These are phyloP conservation scores for Pythium volutum DNA, from an alignment of 352 stramenopile genomes.

Conservation along the genomic window DNA sequence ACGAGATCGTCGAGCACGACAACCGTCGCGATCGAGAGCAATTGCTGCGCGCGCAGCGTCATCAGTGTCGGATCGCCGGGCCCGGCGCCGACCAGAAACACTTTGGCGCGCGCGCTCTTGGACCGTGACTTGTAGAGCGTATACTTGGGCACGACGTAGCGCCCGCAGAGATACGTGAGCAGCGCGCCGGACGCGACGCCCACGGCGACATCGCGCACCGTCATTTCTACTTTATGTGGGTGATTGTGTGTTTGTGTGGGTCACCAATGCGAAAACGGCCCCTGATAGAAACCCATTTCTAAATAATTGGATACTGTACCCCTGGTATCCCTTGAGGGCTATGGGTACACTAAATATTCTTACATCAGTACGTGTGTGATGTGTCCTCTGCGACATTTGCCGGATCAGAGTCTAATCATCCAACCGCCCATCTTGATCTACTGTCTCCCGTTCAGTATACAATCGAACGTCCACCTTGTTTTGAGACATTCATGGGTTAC, in stretches of 20 bases:
- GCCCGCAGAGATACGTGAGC: slow-evolving; percentile 32
- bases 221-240: too few relatives aligned
- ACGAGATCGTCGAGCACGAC: slow-evolving; percentile 69
- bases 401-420: background rate
- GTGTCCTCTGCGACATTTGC: background rate
- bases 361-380: background rate
- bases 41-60: slow-evolving; percentile 44
- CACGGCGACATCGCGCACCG: slow-evolving; percentile 39
- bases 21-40: slow-evolving; percentile 49
- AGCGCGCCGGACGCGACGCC: slow-evolving; percentile 43
- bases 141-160: slow-evolving; percentile 32
- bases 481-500: slow-evolving; percentile 3
- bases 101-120: slow-evolving; percentile 31
- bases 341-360: background rate
- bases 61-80: slow-evolving; percentile 56
- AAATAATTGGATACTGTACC: background rate
- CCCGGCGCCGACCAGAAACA: slow-evolving; percentile 63
- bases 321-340: background rate
- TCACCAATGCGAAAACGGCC: background rate
- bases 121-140: slow-evolving; percentile 27
- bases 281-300: slow-evolving; percentile 10
- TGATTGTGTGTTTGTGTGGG: background rate
- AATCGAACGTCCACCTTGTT: slow-evolving; percentile 4
- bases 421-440: background rate
- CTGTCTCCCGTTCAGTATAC: background rate